Conservation (phyloP, 2,329 filamentous ascomycete genomes). For the Chrysoporthe puriensis region DNA sequence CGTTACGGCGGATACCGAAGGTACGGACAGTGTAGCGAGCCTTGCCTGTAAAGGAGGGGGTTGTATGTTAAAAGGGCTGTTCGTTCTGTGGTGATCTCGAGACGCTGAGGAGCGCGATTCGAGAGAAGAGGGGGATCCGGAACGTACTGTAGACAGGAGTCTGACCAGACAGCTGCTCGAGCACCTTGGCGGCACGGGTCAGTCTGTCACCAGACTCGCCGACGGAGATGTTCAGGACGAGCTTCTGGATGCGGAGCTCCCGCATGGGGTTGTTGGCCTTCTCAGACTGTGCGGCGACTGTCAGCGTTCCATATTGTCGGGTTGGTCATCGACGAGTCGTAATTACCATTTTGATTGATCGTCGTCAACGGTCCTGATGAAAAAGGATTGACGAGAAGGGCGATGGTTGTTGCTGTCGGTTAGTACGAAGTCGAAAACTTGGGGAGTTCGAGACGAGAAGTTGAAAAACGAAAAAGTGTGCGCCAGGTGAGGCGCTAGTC, state of each 20-base stretch:
- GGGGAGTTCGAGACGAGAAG: constrained; percentile 18
- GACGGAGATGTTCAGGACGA: constrained; percentile 99
- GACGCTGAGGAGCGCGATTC: background rate
- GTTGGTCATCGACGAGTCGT: background rate
- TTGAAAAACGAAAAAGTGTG: constrained; percentile 27
- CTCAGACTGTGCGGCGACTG: constrained; percentile 61
- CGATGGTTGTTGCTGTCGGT: constrained; percentile 23
- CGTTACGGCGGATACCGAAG: constrained; percentile 99
- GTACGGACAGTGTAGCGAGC: constrained; percentile 99
- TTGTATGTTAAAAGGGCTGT: constrained; percentile 3
- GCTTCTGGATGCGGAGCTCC: constrained; percentile 99
- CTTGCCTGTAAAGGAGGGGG: constrained; percentile 69
- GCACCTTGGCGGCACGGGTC: constrained; percentile 99
- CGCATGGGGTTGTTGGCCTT: constrained; percentile 98
- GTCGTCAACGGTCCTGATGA: constrained; percentile 28
- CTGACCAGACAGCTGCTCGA: constrained; percentile 99
- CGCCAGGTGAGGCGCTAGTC: constrained; percentile 29
- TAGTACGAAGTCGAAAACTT: constrained; percentile 15
- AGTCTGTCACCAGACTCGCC: constrained; percentile 99
- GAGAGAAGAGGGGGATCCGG: background rate
- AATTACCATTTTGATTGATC: constrained; percentile 44
- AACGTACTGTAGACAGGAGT: constrained; percentile 97
- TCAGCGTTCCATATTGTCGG: constrained; percentile 34
- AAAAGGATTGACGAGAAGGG: constrained; percentile 26
- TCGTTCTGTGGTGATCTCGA: background rate